Evolutionary conservation across 2,329 filamentous ascomycete genomes (phyloP).

Genomic region (Penicillium sp.): DNA sequence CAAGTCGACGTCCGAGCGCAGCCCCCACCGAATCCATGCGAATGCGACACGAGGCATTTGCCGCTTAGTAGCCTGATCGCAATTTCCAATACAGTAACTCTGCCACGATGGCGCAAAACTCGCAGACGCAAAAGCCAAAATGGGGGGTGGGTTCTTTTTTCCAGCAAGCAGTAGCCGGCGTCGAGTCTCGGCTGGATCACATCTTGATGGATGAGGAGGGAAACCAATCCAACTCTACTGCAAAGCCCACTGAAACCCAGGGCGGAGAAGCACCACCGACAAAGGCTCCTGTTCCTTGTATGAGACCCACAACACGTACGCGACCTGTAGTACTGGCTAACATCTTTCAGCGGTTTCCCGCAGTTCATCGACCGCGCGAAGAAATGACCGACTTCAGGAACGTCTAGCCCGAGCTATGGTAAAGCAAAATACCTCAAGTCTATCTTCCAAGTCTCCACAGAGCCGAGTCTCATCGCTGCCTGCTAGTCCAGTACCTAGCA

Average conservation of each 20-base stretch:
- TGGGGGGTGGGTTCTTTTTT: slow-evolving; percentile 71
- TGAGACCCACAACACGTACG: slow-evolving; percentile 6
- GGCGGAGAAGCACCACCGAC: slow-evolving; percentile 21
- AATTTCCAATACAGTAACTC: not conserved
- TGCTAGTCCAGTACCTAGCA: slow-evolving; percentile 49
- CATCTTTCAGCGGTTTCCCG: slow-evolving; percentile 52
- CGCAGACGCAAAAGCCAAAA: slow-evolving; percentile 53
- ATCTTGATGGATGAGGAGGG: slow-evolving; percentile 80
- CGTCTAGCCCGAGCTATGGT: slow-evolving; percentile 83
- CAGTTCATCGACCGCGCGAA: slow-evolving; percentile 61
- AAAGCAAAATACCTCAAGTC: slow-evolving; percentile 59
- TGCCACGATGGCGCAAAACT: slow-evolving; percentile 33
- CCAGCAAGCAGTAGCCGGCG: slow-evolving; percentile 85
- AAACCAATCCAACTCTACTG: slow-evolving; percentile 21
- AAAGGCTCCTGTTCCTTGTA: slow-evolving; percentile 29
- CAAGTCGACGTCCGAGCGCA: slow-evolving; percentile 10
- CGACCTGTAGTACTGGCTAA: slow-evolving; percentile 20
- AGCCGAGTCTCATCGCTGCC: slow-evolving; percentile 52
- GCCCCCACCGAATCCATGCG: slow-evolving; percentile 20
- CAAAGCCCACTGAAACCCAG: slow-evolving; percentile 37
- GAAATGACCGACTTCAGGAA: slow-evolving; percentile 83
- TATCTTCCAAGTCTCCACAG: slow-evolving; percentile 47
- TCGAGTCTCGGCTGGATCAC: slow-evolving; percentile 88
- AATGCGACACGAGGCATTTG: slow-evolving; percentile 17
- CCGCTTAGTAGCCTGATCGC: slow-evolving; percentile 17